Evolutionary conservation across 306 rosid genomes (phyloP), one percentile per base, ranked within the genome.

Genomic region (Arachis stenosperma): DNA sequence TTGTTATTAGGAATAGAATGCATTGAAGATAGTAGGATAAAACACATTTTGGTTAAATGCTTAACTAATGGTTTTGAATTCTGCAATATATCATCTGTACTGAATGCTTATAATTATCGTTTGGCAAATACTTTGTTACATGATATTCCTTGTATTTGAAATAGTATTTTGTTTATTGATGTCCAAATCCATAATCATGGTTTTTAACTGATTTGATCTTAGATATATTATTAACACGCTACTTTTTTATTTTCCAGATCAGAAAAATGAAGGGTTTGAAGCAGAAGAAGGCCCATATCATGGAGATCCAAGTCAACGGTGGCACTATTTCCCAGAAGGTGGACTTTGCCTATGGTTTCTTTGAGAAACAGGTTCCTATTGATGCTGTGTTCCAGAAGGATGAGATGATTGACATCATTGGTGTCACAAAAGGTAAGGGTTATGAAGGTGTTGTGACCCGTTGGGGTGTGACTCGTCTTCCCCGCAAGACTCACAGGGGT

Each of bases 351-450:
- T 81, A 87, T 55, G 71, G 68, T 27, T 89, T 91, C 86, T 91
- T 91, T 81, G 97, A 89, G 90, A 91, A 91, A 72, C 96, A 84
- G 68, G 84, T 91, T 53, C 97, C 96, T 5, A 76, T 91, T 41
- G 97, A 91, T 68, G 96, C 97, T 55, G 96, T 91, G 13, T 91
- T 91, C 89, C 97, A 91, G 86, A 91, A 91, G 50, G 97, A 91
- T 78, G 97, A 91, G 76, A 89, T 89, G 97, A 87, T 91, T 71
- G 96, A 91, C 75, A 72, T 91, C 70, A 87, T 91, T 58, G 97
- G 97, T 43, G 96, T 89, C 50, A 91, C 97, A 5, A 91, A 87
- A 70, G 97, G 97, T 84, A 91, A 91, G 66, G 97, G 97, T 80
- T 91, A 91, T 37, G 96, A 89, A 73, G 97, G 96, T 76, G 97